Evolutionary conservation across 208 protist species (phyloP).

Genomic region (Leptomonas seymouri): DNA sequence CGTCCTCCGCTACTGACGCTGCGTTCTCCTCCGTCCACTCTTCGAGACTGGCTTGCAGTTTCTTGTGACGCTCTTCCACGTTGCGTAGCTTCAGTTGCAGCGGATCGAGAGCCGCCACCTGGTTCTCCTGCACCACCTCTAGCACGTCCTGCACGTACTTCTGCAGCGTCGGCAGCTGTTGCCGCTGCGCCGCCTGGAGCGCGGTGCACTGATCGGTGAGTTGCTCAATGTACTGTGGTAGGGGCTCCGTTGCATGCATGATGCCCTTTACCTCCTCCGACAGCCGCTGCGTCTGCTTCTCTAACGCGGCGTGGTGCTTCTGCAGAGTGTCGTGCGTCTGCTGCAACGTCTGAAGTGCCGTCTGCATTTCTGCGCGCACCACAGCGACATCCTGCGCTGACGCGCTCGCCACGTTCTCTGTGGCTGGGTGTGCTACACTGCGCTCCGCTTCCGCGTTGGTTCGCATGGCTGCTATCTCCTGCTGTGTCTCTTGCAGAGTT

Average conservation of each 20-base stretch:
- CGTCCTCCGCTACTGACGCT: background rate
- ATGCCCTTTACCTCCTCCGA: slow-evolving; percentile 5
- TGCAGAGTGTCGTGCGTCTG: background rate
- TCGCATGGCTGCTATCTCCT: background rate
- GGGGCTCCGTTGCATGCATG: background rate
- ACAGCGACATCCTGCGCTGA: background rate
- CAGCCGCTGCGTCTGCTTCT: slow-evolving; percentile 10
- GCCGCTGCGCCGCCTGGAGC: slow-evolving; percentile 25
- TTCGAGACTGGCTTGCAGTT: slow-evolving; percentile 15
- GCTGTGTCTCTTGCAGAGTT: slow-evolving; percentile 2
- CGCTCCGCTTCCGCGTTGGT: background rate
- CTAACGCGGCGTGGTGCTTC: slow-evolving; percentile 5
- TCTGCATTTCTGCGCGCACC: background rate
- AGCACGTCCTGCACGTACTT: slow-evolving; percentile 33
- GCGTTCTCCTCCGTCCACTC: slow-evolving; percentile 14
- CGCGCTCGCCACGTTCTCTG: background rate
- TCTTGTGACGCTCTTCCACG: slow-evolving; percentile 24
- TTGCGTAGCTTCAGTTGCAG: slow-evolving; percentile 25
- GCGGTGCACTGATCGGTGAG: slow-evolving; percentile 18
- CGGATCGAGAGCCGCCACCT: slow-evolving; percentile 18
- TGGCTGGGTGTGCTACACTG: background rate
- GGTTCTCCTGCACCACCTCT: slow-evolving; percentile 25
- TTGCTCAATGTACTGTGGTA: background rate
- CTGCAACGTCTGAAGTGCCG: slow-evolving; percentile 4
- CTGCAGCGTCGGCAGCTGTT: slow-evolving; percentile 33